phyloP scores from a whole-genome alignment of 805 yeast species.

The Debaryomyces prosopidis region DNA sequence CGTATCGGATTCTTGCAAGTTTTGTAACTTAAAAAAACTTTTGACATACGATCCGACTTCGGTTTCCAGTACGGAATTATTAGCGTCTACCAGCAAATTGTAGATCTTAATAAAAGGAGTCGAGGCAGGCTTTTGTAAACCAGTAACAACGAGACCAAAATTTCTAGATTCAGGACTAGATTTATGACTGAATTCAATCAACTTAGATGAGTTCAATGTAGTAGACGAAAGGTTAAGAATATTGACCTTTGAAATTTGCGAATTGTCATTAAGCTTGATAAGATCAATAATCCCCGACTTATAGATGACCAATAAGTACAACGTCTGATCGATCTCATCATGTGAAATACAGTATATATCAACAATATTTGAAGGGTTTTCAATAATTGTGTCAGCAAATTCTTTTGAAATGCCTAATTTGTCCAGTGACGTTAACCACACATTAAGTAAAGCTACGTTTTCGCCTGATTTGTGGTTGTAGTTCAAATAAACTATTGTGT shows the following conservation, averaged over 20 bases:
- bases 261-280: slow-evolving; percentile 8
- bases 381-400: background rate
- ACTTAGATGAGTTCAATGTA: slow-evolving; percentile 5
- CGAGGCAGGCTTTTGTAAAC: slow-evolving; percentile 2
- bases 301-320: slow-evolving; percentile 7
- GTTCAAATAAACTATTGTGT: slow-evolving; percentile 9
- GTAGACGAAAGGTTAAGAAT: background rate
- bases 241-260: background rate
- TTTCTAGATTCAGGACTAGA: slow-evolving; percentile 1
- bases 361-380: slow-evolving; percentile 6
- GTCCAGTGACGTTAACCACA: background rate
- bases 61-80: slow-evolving; percentile 7
- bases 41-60: slow-evolving; percentile 18
- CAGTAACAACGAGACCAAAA: slow-evolving; percentile 18
- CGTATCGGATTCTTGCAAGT: slow-evolving; percentile 2
- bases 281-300: slow-evolving; percentile 12
- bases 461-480: slow-evolving; percentile 5
- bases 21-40: slow-evolving; percentile 11
- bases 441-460: background rate
- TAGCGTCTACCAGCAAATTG: slow-evolving; percentile 10
- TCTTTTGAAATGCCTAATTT: background rate
- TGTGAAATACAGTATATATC: slow-evolving; percentile 9
- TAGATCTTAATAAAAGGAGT: slow-evolving; percentile 12
- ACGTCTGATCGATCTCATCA: background rate
- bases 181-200: slow-evolving; percentile 16